Conservation (phyloP, 495 filamentous ascomycete species). For the Penicillium cataractarum region DNA sequence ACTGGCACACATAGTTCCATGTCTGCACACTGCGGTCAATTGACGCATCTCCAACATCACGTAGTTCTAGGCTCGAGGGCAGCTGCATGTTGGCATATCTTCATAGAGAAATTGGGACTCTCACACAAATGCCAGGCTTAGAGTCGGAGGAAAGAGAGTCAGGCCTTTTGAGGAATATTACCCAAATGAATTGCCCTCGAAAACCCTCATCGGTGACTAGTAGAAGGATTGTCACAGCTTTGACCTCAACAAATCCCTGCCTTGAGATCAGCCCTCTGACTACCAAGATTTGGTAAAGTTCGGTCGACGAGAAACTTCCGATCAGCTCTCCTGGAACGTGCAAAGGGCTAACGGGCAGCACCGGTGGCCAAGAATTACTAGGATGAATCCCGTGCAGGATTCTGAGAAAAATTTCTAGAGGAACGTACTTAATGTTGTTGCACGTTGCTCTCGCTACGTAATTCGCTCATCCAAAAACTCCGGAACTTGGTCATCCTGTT, state of each 20-base stretch:
- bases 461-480: background rate
- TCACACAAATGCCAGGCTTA: background rate
- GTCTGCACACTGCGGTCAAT: slow-evolving; percentile 28
- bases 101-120: background rate
- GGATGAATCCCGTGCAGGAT: background rate
- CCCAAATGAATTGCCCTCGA: background rate
- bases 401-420: background rate
- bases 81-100: background rate
- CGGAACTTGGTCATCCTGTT: background rate
- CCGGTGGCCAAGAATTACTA: background rate
- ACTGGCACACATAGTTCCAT: slow-evolving; percentile 32
- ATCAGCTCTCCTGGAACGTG: background rate
- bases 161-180: background rate
- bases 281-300: background rate
- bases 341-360: background rate
- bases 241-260: background rate
- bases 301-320: background rate
- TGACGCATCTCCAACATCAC: background rate
- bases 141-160: background rate
- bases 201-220: background rate
- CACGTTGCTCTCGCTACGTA: background rate
- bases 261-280: background rate
- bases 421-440: background rate
- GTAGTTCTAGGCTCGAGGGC: background rate
- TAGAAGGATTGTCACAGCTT: background rate